Conservation (phyloP, 2,329 filamentous ascomycete species). For the Gyromitra esculenta region DNA sequence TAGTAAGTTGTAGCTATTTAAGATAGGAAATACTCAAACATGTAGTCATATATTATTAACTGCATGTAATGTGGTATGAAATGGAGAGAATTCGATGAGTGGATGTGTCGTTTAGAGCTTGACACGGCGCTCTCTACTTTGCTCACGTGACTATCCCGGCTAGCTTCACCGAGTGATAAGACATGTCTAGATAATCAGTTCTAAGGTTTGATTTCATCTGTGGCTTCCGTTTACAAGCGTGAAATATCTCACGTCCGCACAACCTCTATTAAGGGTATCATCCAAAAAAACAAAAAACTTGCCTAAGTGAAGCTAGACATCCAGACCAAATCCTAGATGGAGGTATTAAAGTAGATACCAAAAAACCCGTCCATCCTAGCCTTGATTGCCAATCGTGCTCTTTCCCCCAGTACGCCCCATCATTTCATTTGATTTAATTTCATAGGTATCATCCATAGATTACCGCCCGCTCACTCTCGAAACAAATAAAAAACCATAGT, state of each 20-base stretch:
- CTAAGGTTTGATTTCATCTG: neutral
- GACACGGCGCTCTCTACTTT: too few species aligned
- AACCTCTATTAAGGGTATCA: neutral
- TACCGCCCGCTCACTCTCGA: neutral
- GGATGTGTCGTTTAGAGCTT: too few species aligned
- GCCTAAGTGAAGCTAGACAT: neutral
- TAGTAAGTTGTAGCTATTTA: too few species aligned
- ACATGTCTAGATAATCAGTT: neutral
- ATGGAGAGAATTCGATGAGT: too few species aligned
- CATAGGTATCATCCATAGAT: slow-evolving; percentile 38
- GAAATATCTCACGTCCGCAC: neutral
- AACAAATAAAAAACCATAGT: slow-evolving; percentile 28
- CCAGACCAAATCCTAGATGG: slow-evolving; percentile 11
- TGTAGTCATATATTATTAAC: too few species aligned
- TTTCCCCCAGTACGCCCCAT: slow-evolving; percentile 9
- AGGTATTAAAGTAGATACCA: neutral
- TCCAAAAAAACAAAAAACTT: slow-evolving; percentile 13
- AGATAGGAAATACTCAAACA: too few species aligned
- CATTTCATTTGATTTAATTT: slow-evolving; percentile 21
- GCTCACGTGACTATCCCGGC: neutral
- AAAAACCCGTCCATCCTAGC: neutral
- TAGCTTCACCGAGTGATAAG: neutral
- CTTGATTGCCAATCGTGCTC: neutral
- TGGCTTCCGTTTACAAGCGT: neutral
- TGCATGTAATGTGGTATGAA: too few species aligned